A percentile compares a stretch with the other conserved stretches of the same genome.
Conservation (phyloP, 495 filamentous ascomycete species). For the Chaetomium fimeti region DNA sequence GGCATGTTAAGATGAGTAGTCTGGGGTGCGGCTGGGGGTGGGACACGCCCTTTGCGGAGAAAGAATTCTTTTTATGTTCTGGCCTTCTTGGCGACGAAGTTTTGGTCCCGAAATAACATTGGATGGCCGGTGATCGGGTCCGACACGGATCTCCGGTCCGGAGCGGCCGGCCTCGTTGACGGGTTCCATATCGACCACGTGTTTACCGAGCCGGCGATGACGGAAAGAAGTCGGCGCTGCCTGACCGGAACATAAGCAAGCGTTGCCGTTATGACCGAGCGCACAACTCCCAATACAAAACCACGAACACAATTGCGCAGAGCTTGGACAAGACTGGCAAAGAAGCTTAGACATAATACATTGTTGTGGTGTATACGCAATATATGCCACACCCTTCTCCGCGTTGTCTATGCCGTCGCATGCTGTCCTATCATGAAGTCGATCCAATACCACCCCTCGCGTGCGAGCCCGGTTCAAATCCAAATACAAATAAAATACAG, state of each 20-base stretch:
- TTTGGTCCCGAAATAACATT: not conserved
- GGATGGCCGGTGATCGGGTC: not conserved
- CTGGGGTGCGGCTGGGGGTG: not conserved
- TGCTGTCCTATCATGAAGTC: not conserved
- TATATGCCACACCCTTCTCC: not conserved
- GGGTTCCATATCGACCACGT: not conserved
- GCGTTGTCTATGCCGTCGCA: slow-evolving; percentile 3
- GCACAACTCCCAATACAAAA: not conserved
- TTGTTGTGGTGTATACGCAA: slow-evolving; percentile 6
- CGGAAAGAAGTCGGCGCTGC: not conserved
- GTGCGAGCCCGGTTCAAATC: not conserved
- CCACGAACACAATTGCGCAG: not conserved
- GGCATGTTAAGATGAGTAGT: not conserved
- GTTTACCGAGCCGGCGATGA: not conserved
- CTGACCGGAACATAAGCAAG: too few species aligned
- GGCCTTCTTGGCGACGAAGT: not conserved
- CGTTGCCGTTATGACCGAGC: not conserved
- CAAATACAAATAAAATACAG: slow-evolving; percentile 11
- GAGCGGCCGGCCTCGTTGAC: not conserved
- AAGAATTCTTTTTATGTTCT: not conserved
- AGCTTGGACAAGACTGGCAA: not conserved
- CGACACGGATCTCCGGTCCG: not conserved
- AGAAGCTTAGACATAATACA: slow-evolving; percentile 7
- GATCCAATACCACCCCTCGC: not conserved
- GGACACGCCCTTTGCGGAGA: not conserved